Evolutionary conservation across 306 rosid genomes (phyloP), one percentile per base, ranked within the genome.

Genomic region (Fragaria ananassa): DNA sequence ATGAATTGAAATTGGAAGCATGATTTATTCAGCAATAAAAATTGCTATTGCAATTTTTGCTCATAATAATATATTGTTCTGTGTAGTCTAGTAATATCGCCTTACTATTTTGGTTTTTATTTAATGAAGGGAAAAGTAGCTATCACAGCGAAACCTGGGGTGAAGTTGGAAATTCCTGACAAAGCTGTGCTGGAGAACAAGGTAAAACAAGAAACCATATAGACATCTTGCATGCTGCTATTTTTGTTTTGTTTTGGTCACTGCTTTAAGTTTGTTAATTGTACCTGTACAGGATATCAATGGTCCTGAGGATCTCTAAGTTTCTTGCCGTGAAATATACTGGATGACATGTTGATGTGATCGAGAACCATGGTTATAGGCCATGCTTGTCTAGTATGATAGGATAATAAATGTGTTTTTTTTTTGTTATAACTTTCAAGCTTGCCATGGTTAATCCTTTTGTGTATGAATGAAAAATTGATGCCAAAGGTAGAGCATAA

Each of bases 131-230:
- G 98, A 41, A 90, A 91, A 75, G 94, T 93, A 65, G 86, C 70
- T 35, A 74, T 91, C 54, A 66, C 80, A 0, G 96, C 91, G 19
- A 90, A 90, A 61, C 21, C 92, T 0, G 96, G 85, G 47, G 88
- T 75, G 71, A 91, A 88, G 86, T 72, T 93, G 79, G 96, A 86
- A 68, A 78, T 93, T 70, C 94, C 98, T n/a, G 89, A 91, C 8
- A 88, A 88, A 6, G 81, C 89, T 23, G 84, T 78, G 56, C 78
- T 91, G 5, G 87, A 47, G 49, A 79, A 91, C 89, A 91, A 86
- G 97, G 98, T 91, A 84, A 79, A 74, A 64, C 60, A 47, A 23
- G 10, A 68, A 46, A 14, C 53, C 41, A 72, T 70, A 2, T 68
- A 31, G 35, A 63, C 29, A 3, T 49, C 68, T 18, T 1, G 18